These are phyloP conservation scores for Oemleria cerasiformis DNA, from an alignment of 306 rosid genomes.

Conservation along the genomic window DNA sequence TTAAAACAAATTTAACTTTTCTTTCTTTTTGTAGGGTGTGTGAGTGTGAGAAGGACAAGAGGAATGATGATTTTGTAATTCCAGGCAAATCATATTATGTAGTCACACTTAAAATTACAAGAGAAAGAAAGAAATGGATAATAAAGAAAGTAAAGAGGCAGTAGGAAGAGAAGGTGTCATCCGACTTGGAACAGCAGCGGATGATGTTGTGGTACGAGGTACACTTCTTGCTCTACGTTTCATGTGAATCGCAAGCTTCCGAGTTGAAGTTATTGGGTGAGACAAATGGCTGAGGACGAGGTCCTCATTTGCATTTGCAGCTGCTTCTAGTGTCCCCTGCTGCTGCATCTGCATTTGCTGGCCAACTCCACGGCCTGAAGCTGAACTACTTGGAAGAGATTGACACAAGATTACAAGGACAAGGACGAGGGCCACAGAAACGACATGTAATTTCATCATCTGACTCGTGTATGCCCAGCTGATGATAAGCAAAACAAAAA, in stretches of 20 bases:
- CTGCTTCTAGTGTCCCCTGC: background rate
- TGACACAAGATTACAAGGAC: constrained; percentile 16
- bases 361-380: constrained; percentile 1
- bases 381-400: constrained; percentile 24
- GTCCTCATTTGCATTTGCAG: background rate
- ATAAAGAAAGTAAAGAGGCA: background rate
- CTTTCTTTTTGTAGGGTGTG: no score
- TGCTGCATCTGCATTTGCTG: background rate
- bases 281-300: background rate
- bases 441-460: constrained; percentile 1
- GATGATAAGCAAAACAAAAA: no score
- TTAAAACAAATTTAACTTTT: no score
- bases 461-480: no score
- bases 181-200: constrained; percentile 15
- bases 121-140: constrained; percentile 10
- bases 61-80: no score
- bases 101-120: no score
- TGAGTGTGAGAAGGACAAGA: no score
- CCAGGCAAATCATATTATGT: background rate
- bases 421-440: background rate
- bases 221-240: background rate
- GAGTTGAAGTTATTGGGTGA: background rate
- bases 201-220: constrained; percentile 4
- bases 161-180: constrained; percentile 9
- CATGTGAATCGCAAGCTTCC: constrained; percentile 22